These are phyloP conservation scores for Candida xyloterini DNA, from an alignment of 805 yeast species.

Conservation along the genomic window DNA sequence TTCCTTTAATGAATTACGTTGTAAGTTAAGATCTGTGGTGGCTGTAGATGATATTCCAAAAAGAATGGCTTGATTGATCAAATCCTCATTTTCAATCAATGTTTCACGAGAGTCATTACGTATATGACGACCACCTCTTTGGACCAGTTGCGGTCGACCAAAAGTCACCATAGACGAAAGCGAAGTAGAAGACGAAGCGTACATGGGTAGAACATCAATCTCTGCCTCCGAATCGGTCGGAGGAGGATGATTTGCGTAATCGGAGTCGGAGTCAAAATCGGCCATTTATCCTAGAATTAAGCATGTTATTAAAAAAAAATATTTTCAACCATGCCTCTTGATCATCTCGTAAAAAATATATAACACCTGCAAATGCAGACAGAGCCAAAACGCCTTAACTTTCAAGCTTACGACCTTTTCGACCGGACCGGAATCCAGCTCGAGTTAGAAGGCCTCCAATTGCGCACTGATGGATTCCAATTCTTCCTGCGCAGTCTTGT, in stretches of 20 bases:
- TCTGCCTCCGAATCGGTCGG: constrained; percentile 35
- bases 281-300: constrained; percentile 1
- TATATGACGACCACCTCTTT: constrained; percentile 3
- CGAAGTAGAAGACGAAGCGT: constrained; percentile 18
- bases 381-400: constrained; percentile 3
- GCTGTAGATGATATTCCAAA: constrained; percentile 30
- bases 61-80: constrained; percentile 19
- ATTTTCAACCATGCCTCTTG: constrained; percentile 11
- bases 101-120: constrained; percentile 12
- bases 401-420: constrained; percentile 1
- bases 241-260: constrained; percentile 41
- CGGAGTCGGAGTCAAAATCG: constrained; percentile 24
- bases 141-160: constrained; percentile 1
- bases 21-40: constrained; percentile 25
- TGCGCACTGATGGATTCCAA: constrained; percentile 96
- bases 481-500: constrained; percentile 83
- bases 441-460: constrained; percentile 66
- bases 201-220: constrained; percentile 18
- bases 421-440: constrained; percentile 1
- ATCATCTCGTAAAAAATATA: constrained; percentile 20
- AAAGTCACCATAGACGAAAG: constrained; percentile 12
- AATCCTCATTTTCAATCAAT: constrained; percentile 12
- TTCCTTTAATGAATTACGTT: constrained; percentile 43
- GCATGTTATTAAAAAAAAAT: constrained; percentile 3
- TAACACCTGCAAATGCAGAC: constrained; percentile 7